Evolutionary conservation across 2,329 filamentous ascomycete genomes (phyloP), one percentile per base, ranked within the genome.

Genomic region (Neopestalotiopsis sp.): DNA sequence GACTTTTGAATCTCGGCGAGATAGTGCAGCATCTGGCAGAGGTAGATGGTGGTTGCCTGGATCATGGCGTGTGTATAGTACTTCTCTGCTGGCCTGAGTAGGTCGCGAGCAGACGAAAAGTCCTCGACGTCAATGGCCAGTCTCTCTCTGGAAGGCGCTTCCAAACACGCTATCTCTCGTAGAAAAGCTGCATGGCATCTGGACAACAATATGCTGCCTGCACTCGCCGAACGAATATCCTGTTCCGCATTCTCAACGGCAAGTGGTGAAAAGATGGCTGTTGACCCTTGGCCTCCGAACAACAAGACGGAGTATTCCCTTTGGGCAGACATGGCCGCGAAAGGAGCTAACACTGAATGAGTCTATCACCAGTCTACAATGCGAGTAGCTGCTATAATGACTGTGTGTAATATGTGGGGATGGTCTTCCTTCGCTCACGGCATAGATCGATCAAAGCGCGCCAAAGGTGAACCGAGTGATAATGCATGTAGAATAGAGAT

Each of bases 41-140:
- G 67, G 28, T 68, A 68, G 12, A 68, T 66, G 62, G 67, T 68
- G 40, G 62, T 68, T 34, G 67, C 67, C 56, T 68, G 67, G 20
- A 68, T n/a, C 30, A 66, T 52, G 4, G 67, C 17, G 52, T 68
- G 67, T 61, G 61, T 56, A 28, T 68, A 52, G 38, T 60, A 68
- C 56, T 68, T 30, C 40, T 32, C 61, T 5, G 38, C 56, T 6
- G 67, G 67, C 62, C 49, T 66, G 59, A 68, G 66, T 40, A 68
- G 60, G 17, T 68, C 57, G 30, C 38, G 38, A 5, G 34, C 34
- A 28, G 30, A 13, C 1, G 32, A 28, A 45, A 66, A 66, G 7
- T 56, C 14, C 1, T 14, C 34, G 42, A 57, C 12, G 12, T 66
- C 24, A 28, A 66, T 56, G n/a, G 63, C 63, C 13, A 66, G 24